Base-by-base conservation (phyloP, 2,329 filamentous ascomycete genomes). In the Arachnomyces sp. region DNA sequence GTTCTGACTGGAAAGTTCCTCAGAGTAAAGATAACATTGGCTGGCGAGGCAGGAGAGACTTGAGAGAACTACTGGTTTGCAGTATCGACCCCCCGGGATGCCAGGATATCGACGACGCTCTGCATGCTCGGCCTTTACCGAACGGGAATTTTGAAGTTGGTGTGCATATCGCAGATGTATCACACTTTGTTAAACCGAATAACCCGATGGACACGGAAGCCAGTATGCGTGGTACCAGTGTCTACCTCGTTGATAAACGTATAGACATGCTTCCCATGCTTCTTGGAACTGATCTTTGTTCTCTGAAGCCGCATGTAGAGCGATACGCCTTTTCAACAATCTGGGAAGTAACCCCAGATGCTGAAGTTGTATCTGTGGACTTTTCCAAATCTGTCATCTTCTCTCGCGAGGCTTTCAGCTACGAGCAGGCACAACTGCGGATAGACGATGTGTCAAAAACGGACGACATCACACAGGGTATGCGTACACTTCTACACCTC, bases 181-280 rank as follows among this genome's bases (percentile, higher is more conserved):
- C 92, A 7, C 85, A 98, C 66, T 98, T 98, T 58, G 92, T 98
- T 55, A 94, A 92, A 65, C 89, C 93, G 17, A 88, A 86, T 62
- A 98, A 90, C 56, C 84, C 92, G 39, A 98, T 98, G 92, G 93
- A 98, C 60, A 78, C 81, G 35, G 92, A 98, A 66, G 92, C 92
- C 3, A 92, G 87, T 57, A 79, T 94, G 56, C 83, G 92, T 54
- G 92, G 92, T 46, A 96, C 92, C 3, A 96, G 90, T 0, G 92
- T 98, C 18, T 98, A 98, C 60, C 73, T 98, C 12, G 92, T 98
- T 3, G 92, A 98, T 65, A 98, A 98, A 73, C 88, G 92, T 54
- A 98, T 98, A 54, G 93, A 98, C 70, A 98, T 98, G 93, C 75
- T 98, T 62, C 93, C 93, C 1, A 89, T 88, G 75, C 80, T 98